phyloP scores from a whole-genome alignment of 257 asterid genomes.

The Mitragyna speciosa region DNA sequence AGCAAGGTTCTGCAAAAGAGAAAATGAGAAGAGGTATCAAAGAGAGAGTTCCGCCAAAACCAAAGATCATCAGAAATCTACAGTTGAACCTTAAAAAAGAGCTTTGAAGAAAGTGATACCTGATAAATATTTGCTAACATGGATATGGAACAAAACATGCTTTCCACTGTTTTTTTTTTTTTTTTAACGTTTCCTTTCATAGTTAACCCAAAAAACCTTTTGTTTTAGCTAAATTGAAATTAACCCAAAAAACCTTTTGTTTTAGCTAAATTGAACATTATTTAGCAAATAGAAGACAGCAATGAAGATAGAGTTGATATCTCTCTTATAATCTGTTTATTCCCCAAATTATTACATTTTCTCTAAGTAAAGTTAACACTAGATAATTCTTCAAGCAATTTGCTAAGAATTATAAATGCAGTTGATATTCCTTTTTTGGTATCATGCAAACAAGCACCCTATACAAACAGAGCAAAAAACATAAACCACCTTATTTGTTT shows the following conservation, averaged over 20 bases:
- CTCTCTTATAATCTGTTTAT: neutral
- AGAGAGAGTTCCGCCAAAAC: neutral
- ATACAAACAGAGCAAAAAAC: too few species aligned
- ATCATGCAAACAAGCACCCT: too few species aligned
- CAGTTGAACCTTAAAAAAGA: neutral
- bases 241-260: too few species aligned
- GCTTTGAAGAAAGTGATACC: neutral
- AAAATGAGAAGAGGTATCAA: neutral
- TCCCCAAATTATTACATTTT: neutral
- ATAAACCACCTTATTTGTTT: too few species aligned
- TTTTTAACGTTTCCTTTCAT: too few species aligned
- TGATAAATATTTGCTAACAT: neutral
- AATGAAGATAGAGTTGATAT: neutral
- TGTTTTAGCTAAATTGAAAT: too few species aligned
- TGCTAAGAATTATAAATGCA: neutral
- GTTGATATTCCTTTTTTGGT: neutral
- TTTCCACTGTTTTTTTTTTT: too few species aligned
- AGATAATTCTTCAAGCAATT: neutral
- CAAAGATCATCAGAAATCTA: neutral
- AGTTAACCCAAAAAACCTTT: too few species aligned
- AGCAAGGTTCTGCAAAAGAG: slow-evolving; percentile 57
- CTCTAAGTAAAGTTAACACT: neutral
- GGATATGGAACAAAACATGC: too few species aligned
- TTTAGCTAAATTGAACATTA: too few species aligned
- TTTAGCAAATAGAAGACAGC: neutral